Evolutionary conservation across 2,329 filamentous ascomycete genomes (phyloP).

Genomic region (Ophiostoma australiae): DNA sequence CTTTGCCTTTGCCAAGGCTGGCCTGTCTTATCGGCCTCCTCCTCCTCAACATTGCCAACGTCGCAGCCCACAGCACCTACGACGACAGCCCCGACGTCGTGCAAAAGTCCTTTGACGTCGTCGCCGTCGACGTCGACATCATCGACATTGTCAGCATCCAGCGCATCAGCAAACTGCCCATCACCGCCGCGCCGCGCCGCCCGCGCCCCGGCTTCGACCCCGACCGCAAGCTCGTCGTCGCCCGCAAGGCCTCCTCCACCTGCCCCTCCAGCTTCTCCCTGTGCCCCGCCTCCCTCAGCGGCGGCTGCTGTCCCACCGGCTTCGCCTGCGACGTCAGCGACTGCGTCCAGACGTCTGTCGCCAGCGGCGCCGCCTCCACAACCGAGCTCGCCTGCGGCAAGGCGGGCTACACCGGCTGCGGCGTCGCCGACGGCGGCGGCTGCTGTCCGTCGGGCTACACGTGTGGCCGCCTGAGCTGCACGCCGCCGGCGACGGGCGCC

Average conservation of each 20-base stretch:
- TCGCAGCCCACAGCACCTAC: background rate
- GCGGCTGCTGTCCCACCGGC: slow-evolving; percentile 46
- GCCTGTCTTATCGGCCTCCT: background rate
- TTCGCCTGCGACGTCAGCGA: slow-evolving; percentile 47
- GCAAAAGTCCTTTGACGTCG: background rate
- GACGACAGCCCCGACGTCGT: background rate
- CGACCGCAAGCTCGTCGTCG: background rate
- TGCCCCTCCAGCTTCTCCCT: slow-evolving; percentile 29
- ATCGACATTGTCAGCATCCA: slow-evolving; percentile 2
- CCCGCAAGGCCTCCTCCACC: slow-evolving; percentile 8
- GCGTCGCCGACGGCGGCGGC: slow-evolving; percentile 35
- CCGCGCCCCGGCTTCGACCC: background rate
- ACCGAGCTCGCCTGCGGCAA: slow-evolving; percentile 33
- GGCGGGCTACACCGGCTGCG: slow-evolving; percentile 41
- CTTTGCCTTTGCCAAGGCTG: background rate
- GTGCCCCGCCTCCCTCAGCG: slow-evolving; percentile 40
- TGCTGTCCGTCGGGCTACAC: slow-evolving; percentile 39
- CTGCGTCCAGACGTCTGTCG: slow-evolving; percentile 44
- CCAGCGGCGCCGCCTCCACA: slow-evolving; percentile 38
- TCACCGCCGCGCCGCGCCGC: background rate
- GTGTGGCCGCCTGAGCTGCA: slow-evolving; percentile 42
- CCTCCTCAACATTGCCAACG: background rate
- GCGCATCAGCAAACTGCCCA: background rate
- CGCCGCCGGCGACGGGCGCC: slow-evolving; percentile 39
- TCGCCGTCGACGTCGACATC: slow-evolving; percentile 11